A percentile compares a stretch with the other conserved stretches of the same genome.
These are phyloP conservation scores for Aspergillus affinis DNA, from an alignment of 495 filamentous ascomycete species.

Conservation along the genomic window DNA sequence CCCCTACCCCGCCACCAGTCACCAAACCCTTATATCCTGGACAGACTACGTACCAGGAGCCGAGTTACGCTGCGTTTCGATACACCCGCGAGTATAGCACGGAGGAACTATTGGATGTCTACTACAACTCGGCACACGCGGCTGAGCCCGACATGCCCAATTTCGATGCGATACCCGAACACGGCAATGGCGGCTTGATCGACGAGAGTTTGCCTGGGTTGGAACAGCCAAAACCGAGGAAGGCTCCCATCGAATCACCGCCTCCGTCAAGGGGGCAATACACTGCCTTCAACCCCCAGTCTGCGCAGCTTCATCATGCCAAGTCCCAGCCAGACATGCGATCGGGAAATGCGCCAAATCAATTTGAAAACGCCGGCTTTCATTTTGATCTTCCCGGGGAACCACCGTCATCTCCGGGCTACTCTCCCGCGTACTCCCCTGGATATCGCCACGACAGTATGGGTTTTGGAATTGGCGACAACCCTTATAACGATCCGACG, in stretches of 20 bases:
- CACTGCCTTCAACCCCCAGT: constrained; percentile 36
- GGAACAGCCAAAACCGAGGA: constrained; percentile 32
- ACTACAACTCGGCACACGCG: constrained; percentile 33
- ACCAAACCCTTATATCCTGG: constrained; percentile 31
- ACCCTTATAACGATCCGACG: constrained; percentile 14
- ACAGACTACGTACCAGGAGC: constrained; percentile 35
- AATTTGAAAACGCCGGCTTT: constrained; percentile 49
- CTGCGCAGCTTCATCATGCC: constrained; percentile 44
- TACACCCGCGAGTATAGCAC: constrained; percentile 15
- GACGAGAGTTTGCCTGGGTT: constrained; percentile 55
- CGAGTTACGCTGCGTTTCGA: constrained; percentile 19
- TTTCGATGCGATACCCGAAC: constrained; percentile 63
- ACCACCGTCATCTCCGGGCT: constrained; percentile 23
- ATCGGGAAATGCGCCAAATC: constrained; percentile 47
- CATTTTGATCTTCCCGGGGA: constrained; percentile 69
- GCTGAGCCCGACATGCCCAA: constrained; percentile 65
- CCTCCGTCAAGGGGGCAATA: constrained; percentile 30
- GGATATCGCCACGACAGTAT: constrained; percentile 36
- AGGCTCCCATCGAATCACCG: constrained; percentile 16
- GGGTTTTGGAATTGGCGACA: constrained; percentile 13
- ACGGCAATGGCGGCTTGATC: constrained; percentile 36
- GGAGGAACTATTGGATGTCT: constrained; percentile 41
- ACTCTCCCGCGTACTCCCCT: constrained; percentile 23
- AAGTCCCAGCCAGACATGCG: constrained; percentile 70
- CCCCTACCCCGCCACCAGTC: constrained; percentile 17